Base-by-base conservation (phyloP, 2,329 filamentous ascomycete genomes). In the Diplodia sapinea region DNA sequence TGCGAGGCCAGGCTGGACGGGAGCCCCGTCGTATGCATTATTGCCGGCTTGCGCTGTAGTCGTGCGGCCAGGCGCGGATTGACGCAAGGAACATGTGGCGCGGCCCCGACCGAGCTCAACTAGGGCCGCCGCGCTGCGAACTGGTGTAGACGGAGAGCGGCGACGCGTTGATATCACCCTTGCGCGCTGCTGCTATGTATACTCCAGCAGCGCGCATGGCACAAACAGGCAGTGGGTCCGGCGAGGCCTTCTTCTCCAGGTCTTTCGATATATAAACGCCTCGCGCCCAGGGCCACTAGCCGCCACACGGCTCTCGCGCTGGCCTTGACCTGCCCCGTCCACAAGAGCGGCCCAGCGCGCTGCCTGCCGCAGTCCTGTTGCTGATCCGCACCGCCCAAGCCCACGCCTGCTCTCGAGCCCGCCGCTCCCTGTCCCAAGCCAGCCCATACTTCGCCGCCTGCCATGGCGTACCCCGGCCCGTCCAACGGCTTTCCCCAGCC, bases 401-500 rank as follows among this genome's bases (percentile, higher is more conserved):
- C 31, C 23, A 12, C 43, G 26, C 29, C 43, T 20, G 17, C 43
- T 51, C 31, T 31, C 47, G 43, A 49, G 29, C 50, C 59, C 15
- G 47, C 29, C 40, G 15, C n/a, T 47, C 17, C 17, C 20, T 20
- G 26, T 15, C 26, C n/a, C 36, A 9, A 29, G 26, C 29, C 57
- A 36, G 57, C 9, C 57, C 40, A 17, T 57, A 43, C 15, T n/a
- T 31, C 29, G 31, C n/a, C 47, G 33, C 26, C 15, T 38, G 47
- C n/a, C 59, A 69, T 69, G 68, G 67, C 68, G 40, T 69, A 43
- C 54, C 47, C 61, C 11, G 55, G 55, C 29, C 52, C 64, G 15
- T 51, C 68, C 43, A 69, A 69, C 47, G 68, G 68, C 57, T 64
- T 55, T 33, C 43, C 63, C 31, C 57, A 63, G 29, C 57, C 66